Percentiles rank a stretch among this genome's conserved stretches.
These are phyloP conservation scores for Holtermanniella nyarrowii DNA, from an alignment of 768 basidiomycete species.

Conservation along the genomic window DNA sequence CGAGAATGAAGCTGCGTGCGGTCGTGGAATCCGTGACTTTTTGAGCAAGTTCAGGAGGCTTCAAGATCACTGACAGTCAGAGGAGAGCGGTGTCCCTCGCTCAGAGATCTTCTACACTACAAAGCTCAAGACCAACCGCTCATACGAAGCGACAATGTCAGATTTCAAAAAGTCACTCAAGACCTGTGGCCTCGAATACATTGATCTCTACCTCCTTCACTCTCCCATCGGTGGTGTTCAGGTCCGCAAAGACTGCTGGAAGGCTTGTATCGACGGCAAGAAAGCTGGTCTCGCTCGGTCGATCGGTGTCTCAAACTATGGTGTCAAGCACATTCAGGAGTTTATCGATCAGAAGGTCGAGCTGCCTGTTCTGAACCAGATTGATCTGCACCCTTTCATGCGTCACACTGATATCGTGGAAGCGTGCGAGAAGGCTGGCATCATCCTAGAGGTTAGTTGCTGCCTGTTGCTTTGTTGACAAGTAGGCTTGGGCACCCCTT, in stretches of 20 bases:
- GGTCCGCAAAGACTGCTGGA: constrained; percentile 55
- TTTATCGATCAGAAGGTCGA: constrained; percentile 45
- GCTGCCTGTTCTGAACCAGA: constrained; percentile 55
- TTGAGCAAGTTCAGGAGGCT: constrained; percentile 16
- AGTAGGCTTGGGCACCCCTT: constrained; percentile 67
- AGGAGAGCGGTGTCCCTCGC: constrained; percentile 45
- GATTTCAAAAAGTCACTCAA: constrained; percentile 51
- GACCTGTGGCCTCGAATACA: constrained; percentile 49
- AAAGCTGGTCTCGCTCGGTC: constrained; percentile 52
- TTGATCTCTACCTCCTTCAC: constrained; percentile 65
- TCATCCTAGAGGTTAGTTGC: constrained; percentile 55
- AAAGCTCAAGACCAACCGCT: constrained; percentile 54
- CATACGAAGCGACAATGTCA: constrained; percentile 46
- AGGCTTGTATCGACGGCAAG: constrained; percentile 56
- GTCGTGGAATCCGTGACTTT: constrained; percentile 48
- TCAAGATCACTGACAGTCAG: not conserved
- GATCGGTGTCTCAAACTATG: constrained; percentile 49
- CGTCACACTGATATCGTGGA: constrained; percentile 53
- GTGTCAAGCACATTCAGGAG: constrained; percentile 54
- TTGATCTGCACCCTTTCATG: constrained; percentile 60
- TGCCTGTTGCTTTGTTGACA: too few species aligned
- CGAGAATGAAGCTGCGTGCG: constrained; percentile 60
- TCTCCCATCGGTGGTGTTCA: constrained; percentile 55
- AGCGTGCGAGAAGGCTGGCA: constrained; percentile 51
- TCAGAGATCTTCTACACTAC: constrained; percentile 60